These are phyloP conservation scores for Chlorella sp. DNA, from an alignment of 139 green algal genomes.

Conservation along the genomic window DNA sequence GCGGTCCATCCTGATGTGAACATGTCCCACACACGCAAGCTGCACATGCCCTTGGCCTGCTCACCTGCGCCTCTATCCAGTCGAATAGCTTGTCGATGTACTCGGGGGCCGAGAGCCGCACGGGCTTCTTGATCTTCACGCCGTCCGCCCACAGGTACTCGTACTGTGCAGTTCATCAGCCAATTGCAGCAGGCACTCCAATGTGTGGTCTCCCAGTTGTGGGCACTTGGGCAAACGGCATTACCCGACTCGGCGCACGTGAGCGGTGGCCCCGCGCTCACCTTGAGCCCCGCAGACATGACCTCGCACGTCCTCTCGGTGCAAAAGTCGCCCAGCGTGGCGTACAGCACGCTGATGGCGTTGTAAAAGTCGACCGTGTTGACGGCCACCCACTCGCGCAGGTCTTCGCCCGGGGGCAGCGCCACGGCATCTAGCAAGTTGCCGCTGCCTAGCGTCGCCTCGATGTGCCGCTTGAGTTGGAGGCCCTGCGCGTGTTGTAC, in stretches of 20 bases:
- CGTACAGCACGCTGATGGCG: conserved; percentile 89
- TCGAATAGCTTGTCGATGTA: conserved; percentile 96
- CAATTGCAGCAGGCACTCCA: too few species aligned
- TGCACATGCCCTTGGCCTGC: too few species aligned
- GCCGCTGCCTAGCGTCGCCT: conserved; percentile 80
- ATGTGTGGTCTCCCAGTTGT: too few species aligned
- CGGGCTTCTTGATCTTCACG: conserved; percentile 87
- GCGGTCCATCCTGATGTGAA: too few species aligned
- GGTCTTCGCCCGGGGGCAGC: conserved; percentile 81
- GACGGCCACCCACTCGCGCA: conserved; percentile 50
- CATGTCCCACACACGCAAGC: too few species aligned
- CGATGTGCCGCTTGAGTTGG: conserved; percentile 87
- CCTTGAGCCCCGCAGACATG: conserved; percentile 92
- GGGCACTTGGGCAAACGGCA: too few species aligned
- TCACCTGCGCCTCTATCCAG: conserved; percentile 91
- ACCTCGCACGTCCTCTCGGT: conserved; percentile 81
- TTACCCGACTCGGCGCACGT: too few species aligned
- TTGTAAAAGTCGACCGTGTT: conserved; percentile 95
- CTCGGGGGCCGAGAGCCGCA: conserved; percentile 86
- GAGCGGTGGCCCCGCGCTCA: too few species aligned
- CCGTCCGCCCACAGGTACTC: conserved; percentile 98
- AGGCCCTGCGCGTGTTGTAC: conserved; percentile 44
- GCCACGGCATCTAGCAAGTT: conserved; percentile 79
- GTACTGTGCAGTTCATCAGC: too few species aligned
- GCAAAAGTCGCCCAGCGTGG: conserved; percentile 91